Percentiles rank a stretch among this genome's conserved stretches.
Evolutionary conservation across 2,329 filamentous ascomycete genomes (phyloP).

Genomic region (Cercospora zeae-maydis): DNA sequence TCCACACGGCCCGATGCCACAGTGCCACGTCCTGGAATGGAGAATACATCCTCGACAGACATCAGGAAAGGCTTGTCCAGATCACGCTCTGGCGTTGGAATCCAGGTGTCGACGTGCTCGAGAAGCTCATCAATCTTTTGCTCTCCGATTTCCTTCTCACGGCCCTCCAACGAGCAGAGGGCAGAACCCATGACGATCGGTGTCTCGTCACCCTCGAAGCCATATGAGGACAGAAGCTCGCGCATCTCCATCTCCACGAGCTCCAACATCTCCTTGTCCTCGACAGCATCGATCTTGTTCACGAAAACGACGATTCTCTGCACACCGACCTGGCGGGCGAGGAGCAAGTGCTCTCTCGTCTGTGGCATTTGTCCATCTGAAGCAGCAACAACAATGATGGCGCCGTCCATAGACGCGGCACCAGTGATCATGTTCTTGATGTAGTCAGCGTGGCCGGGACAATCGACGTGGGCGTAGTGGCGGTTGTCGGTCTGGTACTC

Average conservation of each 20-base stretch:
- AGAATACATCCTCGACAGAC: slow-evolving; percentile 74
- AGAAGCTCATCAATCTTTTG: slow-evolving; percentile 90
- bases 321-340: slow-evolving; percentile 96
- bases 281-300: slow-evolving; percentile 97
- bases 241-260: slow-evolving; percentile 99
- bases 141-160: slow-evolving; percentile 79
- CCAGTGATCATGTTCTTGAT: slow-evolving; percentile 99
- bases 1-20: slow-evolving; percentile 96
- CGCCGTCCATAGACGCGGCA: slow-evolving; percentile 98
- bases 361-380: slow-evolving; percentile 99
- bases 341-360: slow-evolving; percentile 95
- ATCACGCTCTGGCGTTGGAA: slow-evolving; percentile 89
- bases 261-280: slow-evolving; percentile 99
- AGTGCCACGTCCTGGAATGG: slow-evolving; percentile 77
- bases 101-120: slow-evolving; percentile 87
- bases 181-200: slow-evolving; percentile 97
- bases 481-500: slow-evolving; percentile 92
- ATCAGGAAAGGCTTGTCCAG: slow-evolving; percentile 99
- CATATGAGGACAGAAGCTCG: slow-evolving; percentile 86
- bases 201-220: slow-evolving; percentile 96
- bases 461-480: slow-evolving; percentile 99
- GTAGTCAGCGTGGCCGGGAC: slow-evolving; percentile 99
- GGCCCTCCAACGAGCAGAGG: slow-evolving; percentile 85
- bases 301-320: slow-evolving; percentile 98
- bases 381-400: slow-evolving; percentile 96